Evolutionary conservation across 2,329 filamentous ascomycete genomes (phyloP).

Genomic region (Ambrosiella beaveri): DNA sequence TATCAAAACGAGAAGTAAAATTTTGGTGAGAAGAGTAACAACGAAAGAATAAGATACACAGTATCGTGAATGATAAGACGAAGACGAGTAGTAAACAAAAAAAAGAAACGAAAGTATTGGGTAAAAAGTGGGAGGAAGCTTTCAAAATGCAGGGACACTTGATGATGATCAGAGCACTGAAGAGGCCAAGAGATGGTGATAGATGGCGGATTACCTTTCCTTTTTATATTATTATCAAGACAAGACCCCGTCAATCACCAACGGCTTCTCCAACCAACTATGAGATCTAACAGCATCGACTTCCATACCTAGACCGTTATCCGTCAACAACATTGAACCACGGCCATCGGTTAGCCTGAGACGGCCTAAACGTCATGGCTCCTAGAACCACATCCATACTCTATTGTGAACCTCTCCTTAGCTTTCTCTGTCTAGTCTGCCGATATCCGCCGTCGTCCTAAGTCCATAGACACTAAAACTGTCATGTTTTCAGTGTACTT

Average conservation of each 20-base stretch:
- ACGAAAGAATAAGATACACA: neutral
- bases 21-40: neutral
- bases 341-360: too few relatives aligned
- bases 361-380: too few relatives aligned
- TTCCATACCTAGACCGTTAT: too few relatives aligned
- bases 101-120: neutral
- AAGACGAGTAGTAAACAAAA: neutral
- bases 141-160: neutral
- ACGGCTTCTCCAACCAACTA: neutral
- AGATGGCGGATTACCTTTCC: neutral
- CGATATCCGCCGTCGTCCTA: too few relatives aligned
- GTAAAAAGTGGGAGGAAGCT: neutral
- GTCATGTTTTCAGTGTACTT: too few relatives aligned
- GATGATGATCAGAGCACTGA: constrained; percentile 7
- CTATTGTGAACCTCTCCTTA: too few relatives aligned
- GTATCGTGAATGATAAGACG: neutral
- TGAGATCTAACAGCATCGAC: too few relatives aligned
- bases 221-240: constrained; percentile 1
- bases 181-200: neutral
- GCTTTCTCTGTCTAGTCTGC: too few relatives aligned
- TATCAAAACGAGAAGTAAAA: constrained; percentile 3
- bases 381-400: too few relatives aligned
- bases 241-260: neutral
- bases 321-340: too few relatives aligned
- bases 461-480: too few relatives aligned